Evolutionary conservation across 2,329 filamentous ascomycete genomes (phyloP).

Genomic region (Fusarium domesticum): DNA sequence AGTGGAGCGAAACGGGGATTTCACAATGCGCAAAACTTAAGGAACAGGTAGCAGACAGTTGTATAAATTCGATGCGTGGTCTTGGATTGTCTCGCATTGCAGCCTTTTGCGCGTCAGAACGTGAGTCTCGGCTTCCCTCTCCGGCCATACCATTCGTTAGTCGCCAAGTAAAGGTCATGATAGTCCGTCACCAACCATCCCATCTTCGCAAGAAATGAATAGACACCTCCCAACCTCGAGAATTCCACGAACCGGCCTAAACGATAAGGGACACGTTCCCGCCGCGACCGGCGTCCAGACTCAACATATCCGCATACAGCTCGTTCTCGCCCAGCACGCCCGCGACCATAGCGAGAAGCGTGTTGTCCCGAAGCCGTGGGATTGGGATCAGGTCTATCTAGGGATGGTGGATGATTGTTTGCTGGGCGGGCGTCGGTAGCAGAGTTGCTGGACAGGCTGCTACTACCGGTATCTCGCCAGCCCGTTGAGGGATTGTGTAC

Average conservation of each 20-base stretch:
- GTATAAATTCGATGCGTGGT: no score
- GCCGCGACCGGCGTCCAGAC: conserved; percentile 3
- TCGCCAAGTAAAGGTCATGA: conserved; percentile 8
- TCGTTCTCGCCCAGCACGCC: conserved; percentile 5
- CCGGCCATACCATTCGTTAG: conserved; percentile 11
- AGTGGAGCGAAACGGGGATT: no score
- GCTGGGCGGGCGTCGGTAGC: conserved; percentile 3
- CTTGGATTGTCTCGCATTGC: no score
- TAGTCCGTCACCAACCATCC: conserved; percentile 10
- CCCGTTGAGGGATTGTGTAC: no score
- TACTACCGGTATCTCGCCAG: no score
- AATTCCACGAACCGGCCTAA: conserved; percentile 9
- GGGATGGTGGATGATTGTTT: conserved; percentile 1
- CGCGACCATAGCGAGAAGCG: not conserved
- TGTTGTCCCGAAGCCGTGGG: conserved; percentile 5
- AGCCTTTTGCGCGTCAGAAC: no score
- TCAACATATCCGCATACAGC: conserved; percentile 3
- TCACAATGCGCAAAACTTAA: no score
- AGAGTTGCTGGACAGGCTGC: no score
- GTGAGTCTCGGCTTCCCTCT: no score
- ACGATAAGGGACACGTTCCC: conserved; percentile 11
- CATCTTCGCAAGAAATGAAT: conserved; percentile 10
- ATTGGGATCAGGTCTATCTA: conserved; percentile 15
- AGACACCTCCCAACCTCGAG: conserved; percentile 10
- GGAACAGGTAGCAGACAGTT: no score